phyloP scores from a whole-genome alignment of 2,329 filamentous ascomycete species.

The Penicillium sp. region DNA sequence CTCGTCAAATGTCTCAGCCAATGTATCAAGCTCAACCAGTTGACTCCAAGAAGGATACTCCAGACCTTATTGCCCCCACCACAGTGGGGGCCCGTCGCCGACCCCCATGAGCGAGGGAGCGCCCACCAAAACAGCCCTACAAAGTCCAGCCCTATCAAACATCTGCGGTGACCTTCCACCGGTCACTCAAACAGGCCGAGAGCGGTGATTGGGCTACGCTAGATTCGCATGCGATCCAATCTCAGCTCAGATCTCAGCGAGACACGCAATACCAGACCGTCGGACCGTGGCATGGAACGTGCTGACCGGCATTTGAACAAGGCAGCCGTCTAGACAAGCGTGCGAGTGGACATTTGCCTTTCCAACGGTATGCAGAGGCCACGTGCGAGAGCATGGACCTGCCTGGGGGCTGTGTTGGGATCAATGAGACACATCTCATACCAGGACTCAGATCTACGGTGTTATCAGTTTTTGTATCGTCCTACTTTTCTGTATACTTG shows the following conservation, averaged over 20 bases:
- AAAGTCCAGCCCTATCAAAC: constrained; percentile 11
- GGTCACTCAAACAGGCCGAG: not conserved
- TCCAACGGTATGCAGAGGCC: not conserved
- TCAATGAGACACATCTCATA: not conserved
- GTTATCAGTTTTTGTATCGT: not conserved
- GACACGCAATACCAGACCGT: constrained; percentile 8
- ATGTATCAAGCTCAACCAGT: not conserved
- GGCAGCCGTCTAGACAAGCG: not conserved
- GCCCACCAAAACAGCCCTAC: constrained; percentile 9
- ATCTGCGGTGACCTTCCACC: not conserved
- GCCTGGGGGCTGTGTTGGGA: not conserved
- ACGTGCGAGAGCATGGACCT: not conserved
- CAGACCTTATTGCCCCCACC: not conserved
- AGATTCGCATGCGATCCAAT: constrained; percentile 10
- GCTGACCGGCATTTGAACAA: not conserved
- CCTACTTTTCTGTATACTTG: not conserved
- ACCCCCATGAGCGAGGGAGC: not conserved
- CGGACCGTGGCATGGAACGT: constrained; percentile 4
- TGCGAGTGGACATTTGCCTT: not conserved
- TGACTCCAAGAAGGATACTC: not conserved
- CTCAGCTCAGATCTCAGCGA: not conserved
- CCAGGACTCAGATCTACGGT: not conserved
- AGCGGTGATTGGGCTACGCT: constrained; percentile 8
- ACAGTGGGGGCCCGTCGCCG: not conserved
- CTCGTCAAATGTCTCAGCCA: constrained; percentile 2